Percentiles rank a stretch among this genome's conserved stretches.
phyloP scores from a whole-genome alignment of 2,329 filamentous ascomycete genomes.

The Diaporthe capsici region DNA sequence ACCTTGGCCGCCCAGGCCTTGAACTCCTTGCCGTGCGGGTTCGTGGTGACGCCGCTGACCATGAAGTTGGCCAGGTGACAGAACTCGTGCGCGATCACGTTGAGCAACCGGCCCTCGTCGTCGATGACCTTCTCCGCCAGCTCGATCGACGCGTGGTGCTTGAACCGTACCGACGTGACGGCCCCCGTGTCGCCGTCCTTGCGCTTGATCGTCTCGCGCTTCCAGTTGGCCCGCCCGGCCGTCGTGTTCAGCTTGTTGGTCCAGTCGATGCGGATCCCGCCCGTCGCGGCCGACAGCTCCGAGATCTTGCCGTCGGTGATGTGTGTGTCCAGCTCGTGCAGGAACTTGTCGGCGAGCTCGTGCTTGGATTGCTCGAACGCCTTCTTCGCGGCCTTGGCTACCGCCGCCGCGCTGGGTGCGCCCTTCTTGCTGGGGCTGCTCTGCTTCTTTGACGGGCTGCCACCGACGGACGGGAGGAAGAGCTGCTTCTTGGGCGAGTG shows the following conservation, averaged over 20 bases:
- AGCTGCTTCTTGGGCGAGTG: constrained; percentile 64
- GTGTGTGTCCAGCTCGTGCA: constrained; percentile 76
- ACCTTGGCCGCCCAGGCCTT: constrained; percentile 78
- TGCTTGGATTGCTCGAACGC: constrained; percentile 75
- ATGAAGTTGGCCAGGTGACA: constrained; percentile 96
- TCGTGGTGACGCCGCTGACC: constrained; percentile 79
- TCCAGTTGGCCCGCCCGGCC: constrained; percentile 82
- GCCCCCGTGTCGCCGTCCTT: constrained; percentile 46
- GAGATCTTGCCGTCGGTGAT: constrained; percentile 74
- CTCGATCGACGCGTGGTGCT: constrained; percentile 84
- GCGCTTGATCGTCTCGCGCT: constrained; percentile 67
- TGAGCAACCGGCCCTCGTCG: constrained; percentile 81
- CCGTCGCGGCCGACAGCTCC: constrained; percentile 71
- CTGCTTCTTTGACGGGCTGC: constrained; percentile 49
- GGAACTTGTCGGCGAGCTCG: constrained; percentile 73
- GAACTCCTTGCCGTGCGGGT: constrained; percentile 88
- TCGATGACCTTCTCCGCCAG: constrained; percentile 91
- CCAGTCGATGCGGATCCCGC: constrained; percentile 81
- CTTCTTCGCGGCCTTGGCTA: constrained; percentile 64
- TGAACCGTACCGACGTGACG: constrained; percentile 49
- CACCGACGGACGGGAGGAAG: constrained; percentile 47
- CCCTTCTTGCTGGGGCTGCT: constrained; percentile 49
- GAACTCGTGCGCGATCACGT: constrained; percentile 96
- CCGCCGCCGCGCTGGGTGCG: constrained; percentile 46
- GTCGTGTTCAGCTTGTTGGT: constrained; percentile 84